Base-by-base conservation (phyloP, 2,329 filamentous ascomycete species). In the Colletotrichum aenigma region DNA sequence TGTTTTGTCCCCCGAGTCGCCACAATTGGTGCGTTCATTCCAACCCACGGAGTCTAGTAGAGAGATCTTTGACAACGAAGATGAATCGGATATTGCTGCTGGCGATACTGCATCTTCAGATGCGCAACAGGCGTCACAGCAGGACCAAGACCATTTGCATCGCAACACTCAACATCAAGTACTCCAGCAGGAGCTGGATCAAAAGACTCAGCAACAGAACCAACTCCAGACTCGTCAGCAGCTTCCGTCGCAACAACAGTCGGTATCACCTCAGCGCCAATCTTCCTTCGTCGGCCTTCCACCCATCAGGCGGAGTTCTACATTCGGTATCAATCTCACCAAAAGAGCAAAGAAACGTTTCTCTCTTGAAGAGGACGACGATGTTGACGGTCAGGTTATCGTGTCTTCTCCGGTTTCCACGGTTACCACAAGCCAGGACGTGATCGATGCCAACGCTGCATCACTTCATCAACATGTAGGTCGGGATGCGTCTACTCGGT, bases 271-370 rank as follows among this genome's bases (percentile, higher is more conserved):
- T 43, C 82, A 86, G 52, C 85, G 88, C 36, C 83, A 86, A 13
- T 85, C 88, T 2, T 91, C 89, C 2, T 93, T 93, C 77, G 84
- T 88, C 26, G 89, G 89, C 1, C 81, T 93, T 48, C 91, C 91
- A 4, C 90, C 90, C 2, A 91, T 93, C 74, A 87, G 90, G 61
- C 87, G 90, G 36, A 88, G 87, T 16, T 92, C 91, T 18, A 90
- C 89, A 5, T 90, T 93, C 81, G 88, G 88, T 21, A 78, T 89
- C 21, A 81, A 78, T 26, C 78, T 81, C 36, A 82, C 81, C 43
- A 82, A 80, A 70, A 85, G 83, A 71, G 84, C 83, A 10, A 79
- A 79, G 13, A 83, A 82, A 61, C 81, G 80, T 30, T 80, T 83
- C 73, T 80, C 83, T 6, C 75, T 82, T 6, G 80, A 82, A 21